Percentiles rank a stretch among this genome's conserved stretches.
Evolutionary conservation across 2,329 filamentous ascomycete species (phyloP).

Genomic region (Stachybotrys chlorohalonatus): DNA sequence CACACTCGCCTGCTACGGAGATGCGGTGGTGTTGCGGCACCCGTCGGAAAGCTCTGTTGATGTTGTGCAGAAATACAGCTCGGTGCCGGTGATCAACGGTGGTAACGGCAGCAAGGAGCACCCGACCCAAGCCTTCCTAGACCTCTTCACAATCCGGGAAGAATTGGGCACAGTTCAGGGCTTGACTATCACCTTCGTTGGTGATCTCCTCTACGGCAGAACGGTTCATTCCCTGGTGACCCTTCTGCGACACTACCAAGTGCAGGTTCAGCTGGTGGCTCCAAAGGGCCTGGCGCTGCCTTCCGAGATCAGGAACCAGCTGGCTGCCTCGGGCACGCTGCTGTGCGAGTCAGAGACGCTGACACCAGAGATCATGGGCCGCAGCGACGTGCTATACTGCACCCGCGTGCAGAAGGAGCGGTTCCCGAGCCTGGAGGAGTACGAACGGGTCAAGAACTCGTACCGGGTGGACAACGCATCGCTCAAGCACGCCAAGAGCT

Average conservation of each 20-base stretch:
- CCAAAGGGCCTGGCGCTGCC: slow-evolving; percentile 74
- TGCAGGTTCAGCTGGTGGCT: slow-evolving; percentile 84
- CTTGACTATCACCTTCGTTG: slow-evolving; percentile 90
- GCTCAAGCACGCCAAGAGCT: slow-evolving; percentile 81
- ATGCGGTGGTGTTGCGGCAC: slow-evolving; percentile 93
- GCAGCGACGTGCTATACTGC: slow-evolving; percentile 91
- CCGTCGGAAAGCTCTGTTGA: slow-evolving; percentile 74
- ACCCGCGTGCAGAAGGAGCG: slow-evolving; percentile 95
- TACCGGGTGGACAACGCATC: slow-evolving; percentile 88
- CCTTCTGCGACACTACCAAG: slow-evolving; percentile 90
- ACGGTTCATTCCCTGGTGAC: slow-evolving; percentile 94
- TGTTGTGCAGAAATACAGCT: slow-evolving; percentile 76
- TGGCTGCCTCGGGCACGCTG: slow-evolving; percentile 68
- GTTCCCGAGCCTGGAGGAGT: slow-evolving; percentile 72
- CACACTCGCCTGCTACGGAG: slow-evolving; percentile 87
- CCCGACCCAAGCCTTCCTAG: slow-evolving; percentile 93
- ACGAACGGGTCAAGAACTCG: slow-evolving; percentile 78
- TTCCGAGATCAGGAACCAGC: slow-evolving; percentile 59
- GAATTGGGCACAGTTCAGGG: slow-evolving; percentile 93
- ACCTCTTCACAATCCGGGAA: slow-evolving; percentile 97
- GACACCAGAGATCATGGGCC: slow-evolving; percentile 77
- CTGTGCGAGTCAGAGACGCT: slow-evolving; percentile 66
- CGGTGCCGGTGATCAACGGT: slow-evolving; percentile 91
- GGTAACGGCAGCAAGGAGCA: slow-evolving; percentile 95
- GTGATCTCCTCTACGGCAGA: slow-evolving; percentile 86